Conservation (phyloP, 2,329 filamentous ascomycete species). For the Lecanicillium sp. region DNA sequence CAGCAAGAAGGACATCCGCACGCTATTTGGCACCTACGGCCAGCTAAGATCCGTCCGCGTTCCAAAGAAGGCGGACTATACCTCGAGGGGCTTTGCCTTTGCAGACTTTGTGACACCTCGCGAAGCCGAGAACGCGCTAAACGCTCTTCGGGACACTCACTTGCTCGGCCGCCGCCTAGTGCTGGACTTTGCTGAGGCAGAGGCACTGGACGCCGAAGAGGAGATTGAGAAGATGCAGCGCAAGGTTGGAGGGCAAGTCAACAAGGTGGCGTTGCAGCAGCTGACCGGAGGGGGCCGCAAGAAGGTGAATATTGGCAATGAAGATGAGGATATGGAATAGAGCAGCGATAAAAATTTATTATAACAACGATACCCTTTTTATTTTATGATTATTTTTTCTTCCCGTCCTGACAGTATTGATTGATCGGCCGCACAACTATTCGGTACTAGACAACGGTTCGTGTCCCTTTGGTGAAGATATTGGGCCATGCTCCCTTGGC, state of each 20-base stretch:
- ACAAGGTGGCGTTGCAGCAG: constrained; percentile 85
- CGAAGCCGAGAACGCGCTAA: constrained; percentile 86
- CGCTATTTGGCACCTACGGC: constrained; percentile 83
- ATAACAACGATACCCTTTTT: constrained; percentile 11
- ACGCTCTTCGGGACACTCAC: constrained; percentile 87
- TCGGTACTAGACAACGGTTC: not conserved
- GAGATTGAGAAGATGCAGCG: constrained; percentile 96
- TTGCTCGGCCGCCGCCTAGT: constrained; percentile 84
- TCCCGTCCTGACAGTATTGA: not conserved
- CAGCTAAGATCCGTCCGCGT: constrained; percentile 88
- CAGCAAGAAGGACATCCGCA: constrained; percentile 83
- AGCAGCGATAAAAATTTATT: constrained; percentile 19
- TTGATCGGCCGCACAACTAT: not conserved
- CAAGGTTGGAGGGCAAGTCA: constrained; percentile 85
- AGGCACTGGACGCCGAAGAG: constrained; percentile 85
- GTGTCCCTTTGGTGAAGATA: constrained; percentile 9
- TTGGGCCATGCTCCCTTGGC: constrained; percentile 7
- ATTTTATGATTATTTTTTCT: not conserved
- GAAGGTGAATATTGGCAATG: constrained; percentile 80
- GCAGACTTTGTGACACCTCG: constrained; percentile 88
- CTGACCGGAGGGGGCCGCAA: constrained; percentile 77
- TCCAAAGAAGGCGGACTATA: constrained; percentile 88
- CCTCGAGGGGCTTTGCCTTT: constrained; percentile 90
- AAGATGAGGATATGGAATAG: constrained; percentile 51
- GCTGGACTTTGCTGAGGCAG: constrained; percentile 83